Base-by-base conservation (phyloP, 164 flowering plant species). In the Berberis thunbergii region DNA sequence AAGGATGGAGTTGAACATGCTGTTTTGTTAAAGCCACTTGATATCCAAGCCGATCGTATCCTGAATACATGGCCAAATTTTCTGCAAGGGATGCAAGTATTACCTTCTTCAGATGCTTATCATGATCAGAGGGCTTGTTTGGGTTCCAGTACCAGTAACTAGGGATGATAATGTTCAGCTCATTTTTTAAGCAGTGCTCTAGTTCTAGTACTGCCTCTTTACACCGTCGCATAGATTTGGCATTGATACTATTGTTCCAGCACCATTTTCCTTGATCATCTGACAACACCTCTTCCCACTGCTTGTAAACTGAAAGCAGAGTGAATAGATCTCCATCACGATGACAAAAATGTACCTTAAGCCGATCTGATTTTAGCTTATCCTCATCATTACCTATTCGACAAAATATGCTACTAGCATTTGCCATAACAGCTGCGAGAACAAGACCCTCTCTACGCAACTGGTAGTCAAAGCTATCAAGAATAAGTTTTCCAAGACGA, bases 351-450 rank as follows among this genome's bases (percentile, higher is more conserved):
- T 76, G 86, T 62, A 95, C 82, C 81, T 91, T 95, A n/a, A 77
- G 80, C 70, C 87, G 69, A 72, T 95, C 99, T 39, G 98, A 80
- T 72, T 80, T 91, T 12, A 67, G 70, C 70, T 95, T 95, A n/a
- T 88, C 86, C 54, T 78, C 85, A 41, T 73, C 77, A 41, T 60
- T 80, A 43, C 99, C 99, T 69, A 91, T 86, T 78, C 99, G 81
- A 78, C 97, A 95, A 75, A 95, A 95, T 64, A 95, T 85, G 80
- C 87, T 88, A 68, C 89, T 85, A 43, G 98, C 78, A 81, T 91
- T 95, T 6, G 98, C 89, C 97, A 91, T 88, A 43, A 91, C 85
- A 73, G 97, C 86, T 64, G 97, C 96, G 72, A 95, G 96, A 68
- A 88, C 86, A 69, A 91, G 61, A 54, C 98, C 99, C 73, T 95